These are phyloP conservation scores for Lactarius hengduanensis DNA, from an alignment of 768 basidiomycete genomes.

Conservation along the genomic window DNA sequence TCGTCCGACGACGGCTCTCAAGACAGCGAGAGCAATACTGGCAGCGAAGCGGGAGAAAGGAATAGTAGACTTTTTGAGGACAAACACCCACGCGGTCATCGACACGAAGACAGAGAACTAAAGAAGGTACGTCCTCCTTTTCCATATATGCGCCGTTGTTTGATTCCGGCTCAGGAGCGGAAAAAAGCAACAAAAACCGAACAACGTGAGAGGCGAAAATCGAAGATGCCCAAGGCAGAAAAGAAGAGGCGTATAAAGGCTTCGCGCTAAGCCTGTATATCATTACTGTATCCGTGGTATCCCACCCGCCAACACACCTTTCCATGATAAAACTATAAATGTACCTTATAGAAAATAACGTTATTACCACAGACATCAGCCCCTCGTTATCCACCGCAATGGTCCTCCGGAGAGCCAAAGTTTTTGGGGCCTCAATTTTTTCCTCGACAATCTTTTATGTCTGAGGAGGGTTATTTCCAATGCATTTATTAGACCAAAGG, in stretches of 20 bases:
- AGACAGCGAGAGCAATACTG: slow-evolving; percentile 38
- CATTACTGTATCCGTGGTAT: neutral
- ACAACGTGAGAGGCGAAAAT: slow-evolving; percentile 82
- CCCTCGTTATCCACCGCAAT: neutral
- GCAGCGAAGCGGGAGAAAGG: slow-evolving; percentile 38
- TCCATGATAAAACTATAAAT: neutral
- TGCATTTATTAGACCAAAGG: neutral
- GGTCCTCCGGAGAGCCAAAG: neutral
- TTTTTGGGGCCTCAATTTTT: neutral
- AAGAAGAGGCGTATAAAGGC: slow-evolving; percentile 83
- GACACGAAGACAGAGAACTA: slow-evolving; percentile 86
- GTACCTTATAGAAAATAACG: neutral
- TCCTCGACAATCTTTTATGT: neutral
- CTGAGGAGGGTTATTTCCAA: neutral
- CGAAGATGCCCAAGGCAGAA: slow-evolving; percentile 94
- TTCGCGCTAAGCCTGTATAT: slow-evolving; percentile 30
- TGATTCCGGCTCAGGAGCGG: slow-evolving; percentile 61
- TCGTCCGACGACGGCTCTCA: slow-evolving; percentile 21
- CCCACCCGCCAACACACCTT: neutral
- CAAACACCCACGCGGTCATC: slow-evolving; percentile 75
- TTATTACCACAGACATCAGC: neutral
- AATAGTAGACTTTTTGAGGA: slow-evolving; percentile 43
- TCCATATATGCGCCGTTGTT: slow-evolving; percentile 2
- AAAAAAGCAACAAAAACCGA: slow-evolving; percentile 89
- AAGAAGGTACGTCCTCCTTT: slow-evolving; percentile 63